Evolutionary conservation across 2,329 filamentous ascomycete genomes (phyloP), one percentile per base, ranked within the genome.

Genomic region (Claviceps paspali): DNA sequence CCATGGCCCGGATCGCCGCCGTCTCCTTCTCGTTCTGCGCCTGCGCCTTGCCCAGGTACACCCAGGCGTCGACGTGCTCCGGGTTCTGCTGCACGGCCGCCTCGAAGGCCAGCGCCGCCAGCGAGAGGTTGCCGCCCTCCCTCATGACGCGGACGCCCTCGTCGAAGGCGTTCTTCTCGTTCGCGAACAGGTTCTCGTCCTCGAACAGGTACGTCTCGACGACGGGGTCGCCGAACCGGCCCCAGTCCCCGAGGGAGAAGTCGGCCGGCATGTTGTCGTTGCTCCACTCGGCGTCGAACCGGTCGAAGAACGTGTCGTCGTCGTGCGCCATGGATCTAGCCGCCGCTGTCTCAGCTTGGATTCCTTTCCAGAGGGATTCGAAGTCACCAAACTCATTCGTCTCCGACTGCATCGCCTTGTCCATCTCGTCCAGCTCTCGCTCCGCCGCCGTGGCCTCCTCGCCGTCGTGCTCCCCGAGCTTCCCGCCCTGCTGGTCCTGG

Each of bases 11-110:
- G 46, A 98, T 95, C 2, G 91, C 91, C 0, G 91, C 88, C 7
- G 85, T 82, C 59, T 98, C 91, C 63, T 98, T 98, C 60, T 98
- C 91, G 58, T 98, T 98, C 57, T 98, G 91, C 15, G 91, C 91
- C 61, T 98, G 91, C 14, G 87, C 83, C 38, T 81, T 79, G 37
- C 91, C 91, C 23, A 98, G 73, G 50, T 86, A 80, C 8, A 87
- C 84, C 91, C 91, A 98, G 3, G 91, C 91, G 38, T 93, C 82
- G 27, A 88, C 76, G 55, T 96, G 88, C 38, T 80, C 68, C 1
- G 85, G 75, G 43, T 94, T 77, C 61, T 88, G 86, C 57, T 95
- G 87, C 5, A 88, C 84, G 2, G 91, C 91, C 14, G 91, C 86
- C 61, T 98, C 91, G 49, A 98, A 98, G 0, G 91, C 91, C 34